Evolutionary conservation across 73 alveolate genomes (phyloP), one percentile per base, ranked within the genome.

Genomic region (Paraurostyla sp.): DNA sequence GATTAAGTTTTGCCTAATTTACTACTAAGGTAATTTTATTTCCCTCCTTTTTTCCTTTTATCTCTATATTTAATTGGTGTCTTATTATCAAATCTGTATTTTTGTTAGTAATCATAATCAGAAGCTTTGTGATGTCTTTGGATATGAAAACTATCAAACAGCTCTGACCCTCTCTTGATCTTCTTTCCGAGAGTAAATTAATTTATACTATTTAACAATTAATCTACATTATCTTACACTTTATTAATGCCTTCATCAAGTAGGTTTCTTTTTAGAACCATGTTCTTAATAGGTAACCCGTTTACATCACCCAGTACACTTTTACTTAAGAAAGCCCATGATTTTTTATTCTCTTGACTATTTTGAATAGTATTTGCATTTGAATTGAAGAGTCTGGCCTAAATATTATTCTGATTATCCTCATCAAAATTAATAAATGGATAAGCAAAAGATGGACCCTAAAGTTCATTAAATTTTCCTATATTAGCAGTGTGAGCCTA

Each of bases 381-480:
- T 38, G 35, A 35, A 1, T 2, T 20, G 41, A 11, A 13, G 58
- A n/a, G n/a, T n/a, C n/a, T n/a, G n/a, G n/a, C n/a, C n/a, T n/a
- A n/a, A n/a, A n/a, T 38, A 40, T 6, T 7, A 20, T 32, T 35
- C 36, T 6, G 41, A 38, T 65, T 40, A 22, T 13, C 41, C 45
- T 65, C 2, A 11, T 65, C 82, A 65, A 65, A 65, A 65, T 65
- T 40, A 13, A 65, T 33, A 20, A 65, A 65, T 18, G 82, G 82
- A 22, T 65, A 65, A 38, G 82, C 60, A 38, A 65, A 65, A 22
- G 82, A 65, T 2, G 82, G 82, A 13, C 82, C 82, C 41, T 65
- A 30, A 1, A 65, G 82, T 38, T 65, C 82, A 65, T 65, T 65
- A 22, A 65, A 65, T 65, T 58, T 35, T 7, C 82, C 82, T 11